Evolutionary conservation across 2,329 filamentous ascomycete species (phyloP).

Genomic region (Trichoderma sp.): DNA sequence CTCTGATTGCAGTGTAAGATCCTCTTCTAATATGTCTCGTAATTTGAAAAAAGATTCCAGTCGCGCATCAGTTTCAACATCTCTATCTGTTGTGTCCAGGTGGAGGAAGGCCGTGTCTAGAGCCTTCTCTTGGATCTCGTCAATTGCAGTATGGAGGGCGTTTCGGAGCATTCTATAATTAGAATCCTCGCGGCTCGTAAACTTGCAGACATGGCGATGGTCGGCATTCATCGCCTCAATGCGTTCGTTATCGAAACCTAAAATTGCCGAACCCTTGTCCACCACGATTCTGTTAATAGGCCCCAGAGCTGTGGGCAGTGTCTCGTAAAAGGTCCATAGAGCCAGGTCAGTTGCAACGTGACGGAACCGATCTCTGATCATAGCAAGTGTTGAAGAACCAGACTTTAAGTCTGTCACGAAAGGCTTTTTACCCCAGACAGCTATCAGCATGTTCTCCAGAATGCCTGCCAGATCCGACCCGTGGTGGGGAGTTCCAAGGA

Average conservation of each 20-base stretch:
- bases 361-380: conserved; percentile 16
- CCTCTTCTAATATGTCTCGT: conserved; percentile 11
- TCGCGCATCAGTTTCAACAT: not conserved
- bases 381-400: not conserved
- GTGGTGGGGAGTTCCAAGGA: conserved; percentile 25
- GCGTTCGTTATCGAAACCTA: conserved; percentile 21
- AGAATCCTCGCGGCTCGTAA: not conserved
- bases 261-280: conserved; percentile 17
- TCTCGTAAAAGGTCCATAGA: conserved; percentile 23
- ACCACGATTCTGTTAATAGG: conserved; percentile 6
- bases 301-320: not conserved
- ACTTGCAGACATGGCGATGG: conserved; percentile 21
- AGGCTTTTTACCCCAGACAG: conserved; percentile 12
- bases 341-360: conserved; percentile 14
- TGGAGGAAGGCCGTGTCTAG: not conserved
- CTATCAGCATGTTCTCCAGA: not conserved
- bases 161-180: conserved; percentile 22
- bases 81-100: not conserved
- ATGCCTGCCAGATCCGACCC: conserved; percentile 14
- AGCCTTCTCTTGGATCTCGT: conserved; percentile 8
- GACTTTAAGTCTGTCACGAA: conserved; percentile 12
- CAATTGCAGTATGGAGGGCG: conserved; percentile 13
- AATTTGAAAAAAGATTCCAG: conserved; percentile 6
- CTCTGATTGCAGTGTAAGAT: not conserved
- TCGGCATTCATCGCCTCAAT: conserved; percentile 18